These are phyloP conservation scores for Nitzschia inconspicua DNA, from an alignment of 108 stramenopile species.

Conservation along the genomic window DNA sequence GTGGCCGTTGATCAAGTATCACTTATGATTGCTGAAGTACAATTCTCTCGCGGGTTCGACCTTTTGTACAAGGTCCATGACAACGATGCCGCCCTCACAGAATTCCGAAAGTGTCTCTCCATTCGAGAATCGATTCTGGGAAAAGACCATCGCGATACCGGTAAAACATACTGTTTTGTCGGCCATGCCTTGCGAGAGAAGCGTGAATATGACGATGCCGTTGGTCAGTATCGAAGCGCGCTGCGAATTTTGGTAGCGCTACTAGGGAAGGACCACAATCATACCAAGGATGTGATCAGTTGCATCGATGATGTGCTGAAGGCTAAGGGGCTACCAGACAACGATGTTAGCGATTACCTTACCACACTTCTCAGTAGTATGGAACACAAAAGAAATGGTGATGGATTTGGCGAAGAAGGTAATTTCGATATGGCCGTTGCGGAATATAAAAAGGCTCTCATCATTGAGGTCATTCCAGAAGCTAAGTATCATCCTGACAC, in stretches of 20 bases:
- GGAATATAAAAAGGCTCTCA: slow-evolving; percentile 31
- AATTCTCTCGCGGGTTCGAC: slow-evolving; percentile 36
- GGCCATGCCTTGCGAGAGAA: slow-evolving; percentile 34
- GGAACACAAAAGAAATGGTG: slow-evolving; percentile 34
- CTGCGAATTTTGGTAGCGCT: slow-evolving; percentile 33
- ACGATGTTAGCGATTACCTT: slow-evolving; percentile 18
- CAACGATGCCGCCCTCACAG: slow-evolving; percentile 28
- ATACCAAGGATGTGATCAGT: slow-evolving; percentile 39
- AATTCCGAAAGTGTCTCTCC: slow-evolving; percentile 33
- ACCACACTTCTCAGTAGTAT: slow-evolving; percentile 28
- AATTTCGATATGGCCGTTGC: slow-evolving; percentile 32
- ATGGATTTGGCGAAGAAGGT: slow-evolving; percentile 27
- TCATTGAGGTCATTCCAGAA: slow-evolving; percentile 26
- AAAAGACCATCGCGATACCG: slow-evolving; percentile 40
- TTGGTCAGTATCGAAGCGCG: slow-evolving; percentile 37
- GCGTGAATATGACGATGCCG: slow-evolving; percentile 29
- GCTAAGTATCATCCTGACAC: slow-evolving; percentile 38
- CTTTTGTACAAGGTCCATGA: slow-evolving; percentile 33
- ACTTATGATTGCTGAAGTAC: slow-evolving; percentile 35
- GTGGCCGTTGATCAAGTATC: slow-evolving; percentile 33
- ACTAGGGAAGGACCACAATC: slow-evolving; percentile 36
- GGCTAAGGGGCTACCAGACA: slow-evolving; percentile 30
- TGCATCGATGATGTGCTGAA: slow-evolving; percentile 41
- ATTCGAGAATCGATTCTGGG: slow-evolving; percentile 36
- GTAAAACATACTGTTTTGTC: slow-evolving; percentile 43